Conservation (phyloP, 2,329 filamentous ascomycete species). For the Hypoxylon sp. region DNA sequence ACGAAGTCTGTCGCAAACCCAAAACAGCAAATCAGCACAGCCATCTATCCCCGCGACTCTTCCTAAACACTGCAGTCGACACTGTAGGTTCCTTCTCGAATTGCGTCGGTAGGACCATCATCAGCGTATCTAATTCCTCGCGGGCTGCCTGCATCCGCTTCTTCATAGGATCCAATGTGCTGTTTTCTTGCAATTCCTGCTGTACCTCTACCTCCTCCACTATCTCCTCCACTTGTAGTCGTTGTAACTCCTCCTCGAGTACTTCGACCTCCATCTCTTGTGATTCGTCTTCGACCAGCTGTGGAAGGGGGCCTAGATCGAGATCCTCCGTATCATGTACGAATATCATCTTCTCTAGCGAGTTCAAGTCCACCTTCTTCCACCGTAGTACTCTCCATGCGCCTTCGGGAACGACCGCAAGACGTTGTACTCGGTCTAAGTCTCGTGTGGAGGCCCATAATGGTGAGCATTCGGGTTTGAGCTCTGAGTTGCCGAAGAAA, state of each 20-base stretch:
- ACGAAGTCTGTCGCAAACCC: slow-evolving; percentile 24
- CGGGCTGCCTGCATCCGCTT: slow-evolving; percentile 53
- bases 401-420: slow-evolving; percentile 54
- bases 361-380: slow-evolving; percentile 49
- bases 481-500: slow-evolving; percentile 52
- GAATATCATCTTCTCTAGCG: slow-evolving; percentile 53
- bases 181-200: slow-evolving; percentile 23
- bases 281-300: slow-evolving; percentile 51
- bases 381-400: slow-evolving; percentile 53
- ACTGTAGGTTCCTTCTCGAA: slow-evolving; percentile 53
- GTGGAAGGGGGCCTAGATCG: slow-evolving; percentile 46
- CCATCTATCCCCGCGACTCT: slow-evolving; percentile 45
- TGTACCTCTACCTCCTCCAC: slow-evolving; percentile 18
- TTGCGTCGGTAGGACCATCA: slow-evolving; percentile 51
- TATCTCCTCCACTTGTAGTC: slow-evolving; percentile 40
- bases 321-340: slow-evolving; percentile 51
- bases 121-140: slow-evolving; percentile 53
- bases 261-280: slow-evolving; percentile 43
- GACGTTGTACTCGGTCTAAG: slow-evolving; percentile 47
- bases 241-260: slow-evolving; percentile 43
- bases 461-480: slow-evolving; percentile 49
- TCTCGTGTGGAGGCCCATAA: slow-evolving; percentile 52
- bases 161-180: slow-evolving; percentile 46
- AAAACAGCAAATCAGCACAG: slow-evolving; percentile 37
- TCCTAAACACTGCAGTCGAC: slow-evolving; percentile 53